A percentile compares a stretch with the other conserved stretches of the same genome.
These are phyloP conservation scores for Saposhnikovia divaricata DNA, from an alignment of 129 eudicot genomes.

Conservation along the genomic window DNA sequence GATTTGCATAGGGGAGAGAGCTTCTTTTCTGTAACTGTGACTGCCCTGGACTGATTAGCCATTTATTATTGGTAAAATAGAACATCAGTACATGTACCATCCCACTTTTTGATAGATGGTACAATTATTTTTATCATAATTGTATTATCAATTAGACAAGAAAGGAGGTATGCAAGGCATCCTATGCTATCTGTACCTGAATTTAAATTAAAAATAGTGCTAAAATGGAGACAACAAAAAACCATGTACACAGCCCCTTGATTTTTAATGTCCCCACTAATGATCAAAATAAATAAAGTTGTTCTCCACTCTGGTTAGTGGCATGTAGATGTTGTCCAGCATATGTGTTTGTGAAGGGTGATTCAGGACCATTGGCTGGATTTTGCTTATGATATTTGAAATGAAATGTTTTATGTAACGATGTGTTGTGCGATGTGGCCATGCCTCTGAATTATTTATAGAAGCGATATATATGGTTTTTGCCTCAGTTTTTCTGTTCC, in stretches of 20 bases:
- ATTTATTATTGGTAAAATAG: not conserved
- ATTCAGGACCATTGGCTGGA: conserved; percentile 2
- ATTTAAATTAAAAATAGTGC: not conserved
- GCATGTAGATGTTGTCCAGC: not conserved
- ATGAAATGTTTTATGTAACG: not conserved
- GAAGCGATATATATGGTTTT: not conserved
- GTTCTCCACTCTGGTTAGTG: conserved; percentile 10
- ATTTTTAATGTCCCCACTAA: not conserved
- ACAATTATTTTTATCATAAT: not conserved
- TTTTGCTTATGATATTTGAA: not conserved
- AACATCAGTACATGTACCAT: not conserved
- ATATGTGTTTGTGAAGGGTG: not conserved
- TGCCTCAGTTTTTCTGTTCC: not conserved
- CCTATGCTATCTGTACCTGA: not conserved
- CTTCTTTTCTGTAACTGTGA: too few species aligned
- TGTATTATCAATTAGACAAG: not conserved
- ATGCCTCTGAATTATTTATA: not conserved
- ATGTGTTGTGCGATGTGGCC: too few species aligned
- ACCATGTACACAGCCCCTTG: not conserved
- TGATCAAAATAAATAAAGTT: not conserved
- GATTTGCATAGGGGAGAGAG: not conserved
- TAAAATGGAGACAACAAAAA: not conserved
- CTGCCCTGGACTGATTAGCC: not conserved
- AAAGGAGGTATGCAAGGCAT: not conserved
- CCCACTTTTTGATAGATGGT: not conserved